Evolutionary conservation across 805 yeast species (phyloP).

Genomic region (Sugiyamaella chiloensis): DNA sequence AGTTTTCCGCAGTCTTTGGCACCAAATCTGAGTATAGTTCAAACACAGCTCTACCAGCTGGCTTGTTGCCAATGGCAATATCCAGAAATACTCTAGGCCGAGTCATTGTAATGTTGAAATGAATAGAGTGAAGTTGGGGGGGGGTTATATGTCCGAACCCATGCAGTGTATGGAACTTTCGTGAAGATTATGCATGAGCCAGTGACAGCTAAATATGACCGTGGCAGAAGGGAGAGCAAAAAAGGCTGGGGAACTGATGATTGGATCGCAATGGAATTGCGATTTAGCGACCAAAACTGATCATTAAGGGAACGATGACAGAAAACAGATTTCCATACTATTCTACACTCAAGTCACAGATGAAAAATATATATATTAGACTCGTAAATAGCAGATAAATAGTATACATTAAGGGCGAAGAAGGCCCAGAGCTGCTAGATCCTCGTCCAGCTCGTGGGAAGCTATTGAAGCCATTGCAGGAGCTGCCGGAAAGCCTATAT

Average conservation of each 20-base stretch:
- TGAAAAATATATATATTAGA: too few species aligned
- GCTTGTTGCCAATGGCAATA: constrained; percentile 64
- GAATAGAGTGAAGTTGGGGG: not conserved
- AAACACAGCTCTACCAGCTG: constrained; percentile 74
- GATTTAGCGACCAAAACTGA: too few species aligned
- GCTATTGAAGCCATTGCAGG: constrained; percentile 63
- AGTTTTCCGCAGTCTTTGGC: constrained; percentile 85
- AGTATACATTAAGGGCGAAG: constrained; percentile 4
- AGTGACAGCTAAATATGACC: too few species aligned
- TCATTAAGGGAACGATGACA: too few species aligned
- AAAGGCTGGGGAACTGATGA: too few species aligned
- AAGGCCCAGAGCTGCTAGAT: constrained; percentile 62
- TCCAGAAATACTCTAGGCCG: constrained; percentile 73
- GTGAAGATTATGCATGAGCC: not conserved
- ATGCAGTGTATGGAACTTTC: constrained; percentile 4
- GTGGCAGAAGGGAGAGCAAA: too few species aligned
- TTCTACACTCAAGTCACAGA: too few species aligned
- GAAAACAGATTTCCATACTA: too few species aligned
- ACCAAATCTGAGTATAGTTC: constrained; percentile 58
- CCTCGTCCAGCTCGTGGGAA: constrained; percentile 71
- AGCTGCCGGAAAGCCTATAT: constrained; percentile 79
- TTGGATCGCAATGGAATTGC: too few species aligned
- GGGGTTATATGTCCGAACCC: too few species aligned
- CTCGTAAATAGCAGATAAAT: too few species aligned
- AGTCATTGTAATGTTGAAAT: not conserved